Base-by-base conservation (phyloP, 805 yeast genomes). In the Lachancea kluyveri region DNA sequence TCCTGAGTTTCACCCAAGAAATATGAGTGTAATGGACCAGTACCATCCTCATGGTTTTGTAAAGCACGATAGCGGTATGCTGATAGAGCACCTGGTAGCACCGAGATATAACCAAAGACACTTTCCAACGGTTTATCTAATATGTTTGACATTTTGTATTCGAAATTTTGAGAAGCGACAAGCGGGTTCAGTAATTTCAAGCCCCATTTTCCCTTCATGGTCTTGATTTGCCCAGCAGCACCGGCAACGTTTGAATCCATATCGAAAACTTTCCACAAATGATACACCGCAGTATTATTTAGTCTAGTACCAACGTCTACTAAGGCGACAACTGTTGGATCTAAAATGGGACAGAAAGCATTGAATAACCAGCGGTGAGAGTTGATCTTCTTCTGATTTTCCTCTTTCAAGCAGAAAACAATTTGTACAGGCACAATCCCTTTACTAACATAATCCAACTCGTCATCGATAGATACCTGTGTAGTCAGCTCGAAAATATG, bases 251-350 rank as follows among this genome's bases (percentile, higher is more conserved):
- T 88, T 1, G 96, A 87, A 54, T 92, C 96, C 45, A 77, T 72
- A 57, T 92, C 98, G 58, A 92, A 92, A 0, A 96, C 94, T 59
- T 92, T 92, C 99, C 99, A 92, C 38, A 92, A 65, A 46, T 90
- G 92, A 52, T 92, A 94, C 16, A 90, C 67, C 0, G 97, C 90
- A 32, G 81, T 77, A 28, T 74, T 72, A 42, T 86, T 87, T n/a
- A 97, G 94, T 48, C 80, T 77, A 0, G 99, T 92, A 41, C 99
- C 99, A n/a, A 92, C 98, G 66, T 92, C 99, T 30, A 92, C 69
- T 39, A 92, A 61, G 6, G 86, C 75, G 34, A 90, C 78, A 10
- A 90, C 94, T 46, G 86, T 88, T 9, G 99, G 98, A 47, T 88
- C 84, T 42, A 94, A 64, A 12, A 79, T 71, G 2, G 96, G 96